Evolutionary conservation across 805 yeast genomes (phyloP).

Genomic region (Metahyphopichia silvanorum): DNA sequence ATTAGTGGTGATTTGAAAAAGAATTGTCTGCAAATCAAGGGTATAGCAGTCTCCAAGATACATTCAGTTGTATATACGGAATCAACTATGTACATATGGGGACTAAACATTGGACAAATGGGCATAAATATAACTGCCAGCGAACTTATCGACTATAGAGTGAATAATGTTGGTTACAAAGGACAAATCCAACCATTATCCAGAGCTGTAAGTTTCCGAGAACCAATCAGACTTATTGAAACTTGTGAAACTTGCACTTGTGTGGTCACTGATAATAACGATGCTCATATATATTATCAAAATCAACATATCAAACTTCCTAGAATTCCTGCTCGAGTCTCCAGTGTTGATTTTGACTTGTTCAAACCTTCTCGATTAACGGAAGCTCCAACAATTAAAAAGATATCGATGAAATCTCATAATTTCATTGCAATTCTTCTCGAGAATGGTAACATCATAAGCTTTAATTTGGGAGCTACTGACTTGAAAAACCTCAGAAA

Average conservation of each 20-base stretch:
- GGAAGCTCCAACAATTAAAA: conserved; percentile 30
- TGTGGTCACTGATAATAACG: conserved; percentile 54
- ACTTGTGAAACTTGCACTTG: conserved; percentile 72
- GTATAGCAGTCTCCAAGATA: conserved; percentile 60
- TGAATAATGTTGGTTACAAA: conserved; percentile 24
- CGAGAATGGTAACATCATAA: conserved; percentile 58
- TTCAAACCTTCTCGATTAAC: conserved; percentile 55
- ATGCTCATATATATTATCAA: conserved; percentile 59
- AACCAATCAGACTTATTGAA: conserved; percentile 52
- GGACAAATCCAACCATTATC: conserved; percentile 41
- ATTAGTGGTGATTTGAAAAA: conserved; percentile 41
- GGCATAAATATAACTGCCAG: conserved; percentile 39
- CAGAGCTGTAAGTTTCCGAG: conserved; percentile 38
- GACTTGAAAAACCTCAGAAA: conserved; percentile 24
- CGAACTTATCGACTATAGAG: conserved; percentile 20
- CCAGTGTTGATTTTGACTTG: conserved; percentile 45
- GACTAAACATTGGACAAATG: conserved; percentile 79
- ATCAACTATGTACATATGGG: conserved; percentile 62
- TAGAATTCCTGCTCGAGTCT: conserved; percentile 31
- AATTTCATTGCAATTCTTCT: conserved; percentile 47
- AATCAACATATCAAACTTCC: conserved; percentile 53
- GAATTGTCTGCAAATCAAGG: conserved; percentile 26
- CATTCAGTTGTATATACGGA: conserved; percentile 63
- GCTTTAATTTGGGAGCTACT: conserved; percentile 20
- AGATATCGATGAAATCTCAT: conserved; percentile 33